Conservation (phyloP, 1,284 basidiomycete genomes). For the Tetrapyrgos nigripes region DNA sequence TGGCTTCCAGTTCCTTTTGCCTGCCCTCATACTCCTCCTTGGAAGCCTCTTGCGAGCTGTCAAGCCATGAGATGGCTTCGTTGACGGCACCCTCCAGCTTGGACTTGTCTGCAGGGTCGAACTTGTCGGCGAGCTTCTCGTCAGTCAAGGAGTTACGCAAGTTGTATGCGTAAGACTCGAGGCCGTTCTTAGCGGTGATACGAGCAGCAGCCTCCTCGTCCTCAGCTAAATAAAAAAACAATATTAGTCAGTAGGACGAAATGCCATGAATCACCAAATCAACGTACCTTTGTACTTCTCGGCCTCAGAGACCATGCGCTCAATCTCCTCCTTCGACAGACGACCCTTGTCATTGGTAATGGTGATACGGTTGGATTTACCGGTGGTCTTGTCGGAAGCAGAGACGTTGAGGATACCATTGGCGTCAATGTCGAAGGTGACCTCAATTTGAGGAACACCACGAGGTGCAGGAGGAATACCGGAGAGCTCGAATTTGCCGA, state of each 20-base stretch:
- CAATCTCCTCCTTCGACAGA: constrained; percentile 88
- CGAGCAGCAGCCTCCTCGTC: constrained; percentile 85
- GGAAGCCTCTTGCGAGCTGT: constrained; percentile 86
- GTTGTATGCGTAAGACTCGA: constrained; percentile 97
- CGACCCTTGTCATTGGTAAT: constrained; percentile 90
- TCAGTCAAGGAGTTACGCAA: constrained; percentile 90
- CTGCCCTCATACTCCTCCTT: constrained; percentile 97
- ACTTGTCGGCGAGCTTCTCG: constrained; percentile 89
- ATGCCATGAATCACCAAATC: not conserved
- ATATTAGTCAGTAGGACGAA: constrained; percentile 24
- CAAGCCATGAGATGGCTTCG: constrained; percentile 91
- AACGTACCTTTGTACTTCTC: constrained; percentile 75
- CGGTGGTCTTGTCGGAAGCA: constrained; percentile 96
- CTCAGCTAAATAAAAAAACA: constrained; percentile 56
- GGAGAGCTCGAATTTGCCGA: constrained; percentile 98
- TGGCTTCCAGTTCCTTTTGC: constrained; percentile 94
- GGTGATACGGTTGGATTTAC: constrained; percentile 93
- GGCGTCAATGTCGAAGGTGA: constrained; percentile 99
- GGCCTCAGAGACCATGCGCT: constrained; percentile 83
- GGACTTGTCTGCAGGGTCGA: constrained; percentile 87
- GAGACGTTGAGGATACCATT: constrained; percentile 98
- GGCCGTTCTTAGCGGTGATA: constrained; percentile 86
- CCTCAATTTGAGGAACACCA: constrained; percentile 98
- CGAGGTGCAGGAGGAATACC: constrained; percentile 98
- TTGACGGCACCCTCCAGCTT: constrained; percentile 87